Evolutionary conservation across 106 monocot species (phyloP), one percentile per base, ranked within the genome.

Genomic region (Apostasia shenzhenica): DNA sequence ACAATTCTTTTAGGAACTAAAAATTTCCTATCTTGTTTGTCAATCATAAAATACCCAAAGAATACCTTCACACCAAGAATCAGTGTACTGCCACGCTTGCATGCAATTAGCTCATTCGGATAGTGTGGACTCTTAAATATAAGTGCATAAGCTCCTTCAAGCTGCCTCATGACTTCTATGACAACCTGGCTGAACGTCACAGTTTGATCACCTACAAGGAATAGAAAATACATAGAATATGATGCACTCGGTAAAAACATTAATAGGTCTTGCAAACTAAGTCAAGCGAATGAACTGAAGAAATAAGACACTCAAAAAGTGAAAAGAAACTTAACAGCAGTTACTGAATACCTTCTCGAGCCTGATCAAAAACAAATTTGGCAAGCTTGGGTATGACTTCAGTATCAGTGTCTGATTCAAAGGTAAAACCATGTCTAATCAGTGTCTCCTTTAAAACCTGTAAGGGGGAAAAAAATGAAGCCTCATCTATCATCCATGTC

Each of bases 371-470:
- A 6, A 99, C 92, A 78, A 92, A 99, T 72, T 92, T 99, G 43
- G 97, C 97, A 44, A 99, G 79, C 76, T 99, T 99, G 26, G 97
- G 97, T 69, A 99, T 99, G 57, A 99, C 97, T 87, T 99, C 97
- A 14, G 97, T 99, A 62, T 99, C 97, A 60, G 97, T 99, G 65
- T 99, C 97, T 58, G 97, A 99, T 66, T 92, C 89, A 71, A 99
- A 99, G 43, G 81, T 90, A 62, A 92, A 92, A 7, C 92, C 97
- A 75, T 99, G 92, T 41, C 97, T 69, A 59, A 78, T 87, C 71
- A 99, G 69, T 61, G 97, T 92, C 77, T 92, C 89, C 78, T 99
- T 99, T 66, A 99, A 71, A 55, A 99, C 94, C 94, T 94, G 68
- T 73, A 44, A 48, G 41, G 26, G 41, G 26, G 55, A 42, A 66